Conservation (phyloP, 352 stramenopile genomes). For the Thraustochytrium sp. region DNA sequence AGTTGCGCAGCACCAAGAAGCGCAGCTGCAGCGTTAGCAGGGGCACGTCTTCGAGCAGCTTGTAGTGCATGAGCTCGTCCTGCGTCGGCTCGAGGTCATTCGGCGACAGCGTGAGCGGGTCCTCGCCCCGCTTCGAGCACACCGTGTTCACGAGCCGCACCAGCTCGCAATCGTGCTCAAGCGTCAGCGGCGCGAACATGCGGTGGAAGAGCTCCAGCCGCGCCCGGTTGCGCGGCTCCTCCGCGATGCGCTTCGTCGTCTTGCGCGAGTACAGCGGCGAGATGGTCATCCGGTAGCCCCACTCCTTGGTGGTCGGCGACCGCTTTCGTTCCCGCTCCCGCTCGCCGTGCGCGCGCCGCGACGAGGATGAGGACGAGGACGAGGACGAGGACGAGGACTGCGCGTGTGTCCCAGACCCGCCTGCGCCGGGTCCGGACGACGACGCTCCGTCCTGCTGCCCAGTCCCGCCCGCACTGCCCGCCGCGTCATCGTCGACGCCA, state of each 20-base stretch:
- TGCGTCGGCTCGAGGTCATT: conserved; percentile 27
- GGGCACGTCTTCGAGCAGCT: not conserved
- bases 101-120: conserved; percentile 27
- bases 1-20: conserved; percentile 33
- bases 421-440: too few species aligned
- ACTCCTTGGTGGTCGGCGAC: not conserved
- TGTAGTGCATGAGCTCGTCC: conserved; percentile 31
- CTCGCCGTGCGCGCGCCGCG: not conserved
- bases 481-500: not conserved
- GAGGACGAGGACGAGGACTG: too few species aligned
- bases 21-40: conserved; percentile 1
- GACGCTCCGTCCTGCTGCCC: too few species aligned
- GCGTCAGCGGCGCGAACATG: conserved; percentile 26
- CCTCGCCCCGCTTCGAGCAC: conserved; percentile 30
- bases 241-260: conserved; percentile 26
- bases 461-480: too few species aligned
- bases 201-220: conserved; percentile 34
- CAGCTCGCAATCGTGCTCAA: conserved; percentile 30
- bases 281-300: conserved; percentile 39
- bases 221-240: not conserved
- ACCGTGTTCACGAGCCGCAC: conserved; percentile 21
- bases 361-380: too few species aligned
- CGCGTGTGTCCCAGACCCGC: too few species aligned
- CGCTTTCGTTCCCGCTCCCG: not conserved
- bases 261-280: conserved; percentile 22